Evolutionary conservation across 495 filamentous ascomycete species (phyloP).

Genomic region (Daldinia decipiens): DNA sequence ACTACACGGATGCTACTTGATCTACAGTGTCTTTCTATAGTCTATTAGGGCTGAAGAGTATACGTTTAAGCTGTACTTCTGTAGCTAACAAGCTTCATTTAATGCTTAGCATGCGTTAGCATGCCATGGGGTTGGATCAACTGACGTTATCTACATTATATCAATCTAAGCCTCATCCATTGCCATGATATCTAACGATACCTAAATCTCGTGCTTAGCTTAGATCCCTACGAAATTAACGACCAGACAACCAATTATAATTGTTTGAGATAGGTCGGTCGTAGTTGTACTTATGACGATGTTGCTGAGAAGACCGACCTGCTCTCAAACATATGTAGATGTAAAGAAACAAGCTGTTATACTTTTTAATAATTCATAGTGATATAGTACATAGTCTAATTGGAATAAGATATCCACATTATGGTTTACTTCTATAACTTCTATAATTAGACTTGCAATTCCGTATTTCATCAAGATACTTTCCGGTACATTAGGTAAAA

Average conservation of each 20-base stretch:
- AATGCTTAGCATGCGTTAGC: background rate
- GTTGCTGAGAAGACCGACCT: background rate
- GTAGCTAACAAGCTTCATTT: background rate
- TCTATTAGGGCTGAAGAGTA: no score
- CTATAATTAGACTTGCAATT: background rate
- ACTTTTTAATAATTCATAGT: background rate
- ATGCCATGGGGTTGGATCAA: background rate
- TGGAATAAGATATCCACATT: background rate
- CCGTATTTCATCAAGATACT: background rate
- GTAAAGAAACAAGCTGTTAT: background rate
- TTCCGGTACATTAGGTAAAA: background rate
- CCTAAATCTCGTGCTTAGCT: background rate
- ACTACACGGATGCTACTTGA: no score
- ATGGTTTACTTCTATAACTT: background rate
- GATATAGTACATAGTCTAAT: no score
- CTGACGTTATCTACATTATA: background rate
- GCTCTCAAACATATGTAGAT: background rate
- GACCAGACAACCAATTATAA: background rate
- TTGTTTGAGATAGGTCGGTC: background rate
- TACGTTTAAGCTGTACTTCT: background rate
- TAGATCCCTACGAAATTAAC: background rate
- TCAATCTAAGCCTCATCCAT: background rate
- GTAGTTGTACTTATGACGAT: background rate
- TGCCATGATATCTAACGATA: background rate
- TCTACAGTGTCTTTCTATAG: no score